Evolutionary conservation across 2,329 filamentous ascomycete genomes (phyloP).

Genomic region (Aphanocladium album): DNA sequence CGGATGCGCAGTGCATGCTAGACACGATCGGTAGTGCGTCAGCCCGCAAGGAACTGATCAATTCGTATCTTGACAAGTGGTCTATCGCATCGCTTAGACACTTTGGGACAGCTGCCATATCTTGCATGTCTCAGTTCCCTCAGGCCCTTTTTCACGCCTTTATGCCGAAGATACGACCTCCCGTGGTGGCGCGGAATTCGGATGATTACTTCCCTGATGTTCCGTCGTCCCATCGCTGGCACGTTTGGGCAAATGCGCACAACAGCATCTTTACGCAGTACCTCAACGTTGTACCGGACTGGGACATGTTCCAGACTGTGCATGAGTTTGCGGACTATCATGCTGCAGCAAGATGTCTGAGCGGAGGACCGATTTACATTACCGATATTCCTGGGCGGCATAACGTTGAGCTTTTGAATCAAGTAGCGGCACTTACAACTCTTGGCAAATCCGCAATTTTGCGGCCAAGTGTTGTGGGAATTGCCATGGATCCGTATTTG

Average conservation of each 20-base stretch:
- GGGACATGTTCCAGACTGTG: constrained; percentile 65
- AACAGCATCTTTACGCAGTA: constrained; percentile 78
- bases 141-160: constrained; percentile 83
- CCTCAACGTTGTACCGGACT: constrained; percentile 81
- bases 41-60: constrained; percentile 66
- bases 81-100: constrained; percentile 69
- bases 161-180: constrained; percentile 68
- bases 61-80: constrained; percentile 82
- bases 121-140: constrained; percentile 91
- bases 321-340: constrained; percentile 75
- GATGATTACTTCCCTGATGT: constrained; percentile 89
- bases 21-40: constrained; percentile 67
- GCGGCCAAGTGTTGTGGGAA: constrained; percentile 69
- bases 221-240: constrained; percentile 81
- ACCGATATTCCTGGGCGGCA: constrained; percentile 85
- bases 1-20: constrained; percentile 86
- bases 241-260: constrained; percentile 90
- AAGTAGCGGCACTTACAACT: constrained; percentile 74
- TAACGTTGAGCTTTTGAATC: constrained; percentile 65
- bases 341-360: constrained; percentile 82
- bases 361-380: constrained; percentile 89
- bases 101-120: constrained; percentile 74
- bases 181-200: constrained; percentile 75
- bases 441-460: constrained; percentile 74
- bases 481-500: constrained; percentile 67